These are phyloP conservation scores for Solanum corneliomulleri DNA, from an alignment of 257 asterid genomes.

Conservation along the genomic window DNA sequence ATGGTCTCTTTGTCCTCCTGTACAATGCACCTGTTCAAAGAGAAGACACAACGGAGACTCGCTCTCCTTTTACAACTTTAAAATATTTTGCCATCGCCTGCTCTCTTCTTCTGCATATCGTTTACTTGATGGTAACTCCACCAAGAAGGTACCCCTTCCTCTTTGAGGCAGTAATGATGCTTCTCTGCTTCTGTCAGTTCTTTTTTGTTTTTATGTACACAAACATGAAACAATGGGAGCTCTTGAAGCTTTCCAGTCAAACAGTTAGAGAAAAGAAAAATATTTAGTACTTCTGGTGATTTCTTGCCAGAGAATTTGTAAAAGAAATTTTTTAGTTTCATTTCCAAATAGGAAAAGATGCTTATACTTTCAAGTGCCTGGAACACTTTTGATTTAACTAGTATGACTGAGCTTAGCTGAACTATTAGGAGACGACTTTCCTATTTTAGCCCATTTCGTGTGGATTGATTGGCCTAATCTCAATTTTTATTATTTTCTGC, in stretches of 20 bases:
- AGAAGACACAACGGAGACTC: constrained; percentile 18
- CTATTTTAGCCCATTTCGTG: background rate
- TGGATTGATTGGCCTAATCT: background rate
- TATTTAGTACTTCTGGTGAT: constrained; percentile 18
- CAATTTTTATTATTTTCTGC: background rate
- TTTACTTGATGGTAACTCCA: constrained; percentile 59
- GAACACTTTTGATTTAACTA: background rate
- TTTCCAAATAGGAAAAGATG: background rate
- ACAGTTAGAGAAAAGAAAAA: constrained; percentile 37
- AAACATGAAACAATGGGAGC: constrained; percentile 57
- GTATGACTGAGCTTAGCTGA: background rate
- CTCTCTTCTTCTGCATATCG: constrained; percentile 52
- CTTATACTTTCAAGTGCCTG: background rate
- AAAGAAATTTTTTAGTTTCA: background rate
- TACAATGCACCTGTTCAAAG: constrained; percentile 51
- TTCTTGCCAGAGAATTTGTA: background rate
- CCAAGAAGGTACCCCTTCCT: constrained; percentile 75
- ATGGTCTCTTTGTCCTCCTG: constrained; percentile 61
- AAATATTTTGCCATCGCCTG: constrained; percentile 28
- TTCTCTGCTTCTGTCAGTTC: constrained; percentile 75
- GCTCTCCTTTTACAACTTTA: constrained; percentile 9
- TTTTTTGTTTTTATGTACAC: constrained; percentile 32
- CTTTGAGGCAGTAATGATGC: constrained; percentile 83
- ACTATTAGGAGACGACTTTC: background rate
- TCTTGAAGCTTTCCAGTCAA: constrained; percentile 18